Evolutionary conservation across 805 yeast species (phyloP).

Genomic region (Starmerella floris): DNA sequence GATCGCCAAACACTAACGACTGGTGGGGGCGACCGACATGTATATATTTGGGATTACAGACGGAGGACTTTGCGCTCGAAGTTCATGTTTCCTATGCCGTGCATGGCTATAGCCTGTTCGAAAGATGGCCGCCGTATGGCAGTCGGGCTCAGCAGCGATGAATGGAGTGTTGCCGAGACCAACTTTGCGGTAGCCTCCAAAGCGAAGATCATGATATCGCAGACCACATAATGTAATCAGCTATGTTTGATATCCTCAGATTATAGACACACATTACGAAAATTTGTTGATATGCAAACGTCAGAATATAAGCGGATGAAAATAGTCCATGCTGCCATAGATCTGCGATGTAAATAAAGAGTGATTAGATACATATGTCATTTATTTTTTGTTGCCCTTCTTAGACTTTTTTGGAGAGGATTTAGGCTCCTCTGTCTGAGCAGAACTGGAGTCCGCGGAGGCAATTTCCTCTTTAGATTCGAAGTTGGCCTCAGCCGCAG

Average conservation of each 20-base stretch:
- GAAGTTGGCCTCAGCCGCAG: constrained; percentile 1
- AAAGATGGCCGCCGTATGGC: constrained; percentile 5
- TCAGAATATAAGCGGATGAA: too few relatives aligned
- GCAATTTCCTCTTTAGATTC: neutral
- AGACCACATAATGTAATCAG: too few relatives aligned
- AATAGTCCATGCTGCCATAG: too few relatives aligned
- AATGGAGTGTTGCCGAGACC: constrained; percentile 7
- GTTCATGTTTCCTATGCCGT: constrained; percentile 8
- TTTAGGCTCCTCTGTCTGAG: too few relatives aligned
- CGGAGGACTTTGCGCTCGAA: constrained; percentile 1
- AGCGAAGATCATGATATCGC: constrained; percentile 9
- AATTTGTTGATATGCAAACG: too few relatives aligned
- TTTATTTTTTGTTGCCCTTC: too few relatives aligned
- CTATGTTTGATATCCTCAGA: too few relatives aligned
- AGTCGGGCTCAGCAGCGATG: constrained; percentile 12
- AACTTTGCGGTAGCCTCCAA: constrained; percentile 1
- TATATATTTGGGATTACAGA: constrained; percentile 10
- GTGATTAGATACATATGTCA: too few relatives aligned
- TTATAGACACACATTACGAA: too few relatives aligned
- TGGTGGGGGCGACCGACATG: constrained; percentile 11
- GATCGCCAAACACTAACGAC: constrained; percentile 1
- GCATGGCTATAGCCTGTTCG: constrained; percentile 10
- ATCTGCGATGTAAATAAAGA: too few relatives aligned
- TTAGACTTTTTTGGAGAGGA: too few relatives aligned
- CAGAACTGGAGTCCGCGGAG: too few relatives aligned